Evolutionary conservation across 2,329 filamentous ascomycete species (phyloP).

Genomic region (Ophiostoma populinum): DNA sequence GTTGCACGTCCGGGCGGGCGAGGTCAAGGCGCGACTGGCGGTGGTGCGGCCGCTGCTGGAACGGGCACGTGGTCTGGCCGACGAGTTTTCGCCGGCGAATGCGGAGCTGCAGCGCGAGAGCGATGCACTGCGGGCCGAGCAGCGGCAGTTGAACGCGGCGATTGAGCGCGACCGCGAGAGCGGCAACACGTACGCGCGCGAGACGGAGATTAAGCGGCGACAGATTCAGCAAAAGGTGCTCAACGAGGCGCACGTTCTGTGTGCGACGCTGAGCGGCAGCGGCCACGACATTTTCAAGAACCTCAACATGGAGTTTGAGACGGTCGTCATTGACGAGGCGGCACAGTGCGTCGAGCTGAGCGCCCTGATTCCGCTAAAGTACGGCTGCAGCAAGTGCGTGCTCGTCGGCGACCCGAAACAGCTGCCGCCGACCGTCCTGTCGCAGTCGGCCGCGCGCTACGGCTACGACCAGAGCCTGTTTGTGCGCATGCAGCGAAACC

Average conservation of each 20-base stretch:
- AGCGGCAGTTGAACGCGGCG: conserved; percentile 62
- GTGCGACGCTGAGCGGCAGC: conserved; percentile 84
- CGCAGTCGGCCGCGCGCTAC: conserved; percentile 77
- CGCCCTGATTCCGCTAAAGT: conserved; percentile 90
- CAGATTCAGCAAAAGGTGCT: conserved; percentile 82
- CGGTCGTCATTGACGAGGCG: conserved; percentile 94
- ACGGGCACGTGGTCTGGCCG: conserved; percentile 38
- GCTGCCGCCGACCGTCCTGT: conserved; percentile 86
- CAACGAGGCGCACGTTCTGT: conserved; percentile 80
- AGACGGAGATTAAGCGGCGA: conserved; percentile 70
- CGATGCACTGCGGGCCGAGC: conserved; percentile 47
- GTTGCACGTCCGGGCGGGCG: conserved; percentile 44
- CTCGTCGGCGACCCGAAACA: conserved; percentile 97
- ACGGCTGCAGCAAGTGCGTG: conserved; percentile 91
- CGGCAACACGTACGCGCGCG: conserved; percentile 63
- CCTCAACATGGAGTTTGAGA: conserved; percentile 91
- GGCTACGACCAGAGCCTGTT: conserved; percentile 97
- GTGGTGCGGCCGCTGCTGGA: conserved; percentile 57
- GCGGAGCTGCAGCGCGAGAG: conserved; percentile 56
- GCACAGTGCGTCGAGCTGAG: conserved; percentile 96
- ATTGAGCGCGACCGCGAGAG: conserved; percentile 82
- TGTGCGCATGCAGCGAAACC: conserved; percentile 92
- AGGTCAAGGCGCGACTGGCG: conserved; percentile 60
- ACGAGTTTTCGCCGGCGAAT: conserved; percentile 28
- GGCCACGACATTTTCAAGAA: conserved; percentile 96